Evolutionary conservation across 257 asterid species (phyloP).

Genomic region (Nyctanthes arbortristis): DNA sequence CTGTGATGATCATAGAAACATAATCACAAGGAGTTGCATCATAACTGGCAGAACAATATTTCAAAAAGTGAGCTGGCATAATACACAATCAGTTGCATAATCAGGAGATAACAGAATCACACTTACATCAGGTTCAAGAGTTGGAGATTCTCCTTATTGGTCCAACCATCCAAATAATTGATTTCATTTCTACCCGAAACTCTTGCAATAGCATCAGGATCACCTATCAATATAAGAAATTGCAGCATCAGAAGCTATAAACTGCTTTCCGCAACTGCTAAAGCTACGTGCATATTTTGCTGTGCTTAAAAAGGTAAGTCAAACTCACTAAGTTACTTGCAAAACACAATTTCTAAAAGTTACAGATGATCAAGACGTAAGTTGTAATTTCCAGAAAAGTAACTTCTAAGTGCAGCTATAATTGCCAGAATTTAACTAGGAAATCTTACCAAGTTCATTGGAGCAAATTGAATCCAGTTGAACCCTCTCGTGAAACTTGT

Average conservation of each 20-base stretch:
- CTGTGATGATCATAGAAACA: conserved; percentile 81
- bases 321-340: too few relatives aligned
- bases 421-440: background rate
- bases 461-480: conserved; percentile 94
- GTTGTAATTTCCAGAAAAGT: too few relatives aligned
- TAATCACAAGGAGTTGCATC: conserved; percentile 89
- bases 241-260: conserved; percentile 23
- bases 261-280: background rate
- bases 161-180: conserved; percentile 57
- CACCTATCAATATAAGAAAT: conserved; percentile 35
- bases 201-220: conserved; percentile 69
- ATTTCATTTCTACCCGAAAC: conserved; percentile 67
- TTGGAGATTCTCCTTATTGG: conserved; percentile 57
- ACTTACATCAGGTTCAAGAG: conserved; percentile 76
- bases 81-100: conserved; percentile 16
- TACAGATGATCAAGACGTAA: too few relatives aligned
- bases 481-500: conserved; percentile 89
- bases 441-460: conserved; percentile 75
- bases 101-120: background rate
- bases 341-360: too few relatives aligned
- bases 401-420: too few relatives aligned
- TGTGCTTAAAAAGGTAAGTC: too few relatives aligned
- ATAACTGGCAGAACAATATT: conserved; percentile 50
- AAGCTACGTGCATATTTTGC: too few relatives aligned
- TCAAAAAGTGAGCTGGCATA: conserved; percentile 20